Evolutionary conservation across 768 basidiomycete genomes (phyloP), one percentile per base, ranked within the genome.

Genomic region (Russula sp.): DNA sequence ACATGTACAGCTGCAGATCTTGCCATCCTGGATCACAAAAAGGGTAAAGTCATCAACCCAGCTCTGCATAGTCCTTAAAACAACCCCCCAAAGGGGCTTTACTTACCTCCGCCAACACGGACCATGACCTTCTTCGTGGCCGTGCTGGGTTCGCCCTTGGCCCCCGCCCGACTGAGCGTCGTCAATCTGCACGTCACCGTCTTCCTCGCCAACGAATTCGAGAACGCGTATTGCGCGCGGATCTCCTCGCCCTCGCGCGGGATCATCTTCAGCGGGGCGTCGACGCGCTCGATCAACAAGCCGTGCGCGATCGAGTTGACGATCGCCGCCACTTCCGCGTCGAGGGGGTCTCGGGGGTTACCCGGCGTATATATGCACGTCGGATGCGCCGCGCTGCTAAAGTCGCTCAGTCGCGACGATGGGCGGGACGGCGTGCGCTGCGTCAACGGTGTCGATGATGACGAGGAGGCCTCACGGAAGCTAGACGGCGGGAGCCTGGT

Each of bases 81-180:
- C 13, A 43, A 32, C 3, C 10, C 36, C 25, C 4, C 34, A 13
- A 45, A 16, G 8, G 22, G 20, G 13, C 20, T 11, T 25, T 47
- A 60, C 46, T 59, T 18, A 54, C 90, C 90, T 73, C 89, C 90
- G 49, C 92, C 92, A 64, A 94, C 87, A 62, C 92, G 85, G 74
- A 88, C 91, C 87, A 95, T 88, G 35, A 94, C 92, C 74, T 92
- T 94, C 82, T 88, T 91, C 59, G 73, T 73, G 67, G 78, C 77
- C 66, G 75, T 79, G 50, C 74, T 76, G 54, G 64, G 58, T 66
- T 74, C 66, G n/a, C 78, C 77, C 52, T 77, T 72, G 39, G 73
- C 70, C 22, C 73, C 76, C 11, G 81, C 75, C 51, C 92, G 81
- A 56, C 84, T 83, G 70, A 91, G 77, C 49, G 90, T 88, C 48